Conservation (phyloP, 139 green algal species). For the Chlamydomonas urium region DNA sequence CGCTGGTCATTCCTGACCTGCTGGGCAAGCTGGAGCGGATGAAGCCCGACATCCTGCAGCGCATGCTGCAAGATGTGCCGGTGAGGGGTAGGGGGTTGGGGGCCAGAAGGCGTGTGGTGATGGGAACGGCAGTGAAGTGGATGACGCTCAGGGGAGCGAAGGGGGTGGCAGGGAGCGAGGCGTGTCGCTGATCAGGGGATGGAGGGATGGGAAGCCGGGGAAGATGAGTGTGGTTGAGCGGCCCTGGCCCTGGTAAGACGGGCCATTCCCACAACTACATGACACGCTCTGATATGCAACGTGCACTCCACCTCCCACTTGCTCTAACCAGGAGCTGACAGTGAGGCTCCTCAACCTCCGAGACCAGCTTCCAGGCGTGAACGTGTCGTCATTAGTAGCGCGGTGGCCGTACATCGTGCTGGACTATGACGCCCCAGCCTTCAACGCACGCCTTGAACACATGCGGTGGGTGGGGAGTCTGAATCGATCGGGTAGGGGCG, state of each 20-base stretch:
- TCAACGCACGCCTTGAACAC: background rate
- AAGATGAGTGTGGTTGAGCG: background rate
- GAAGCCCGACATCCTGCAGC: background rate
- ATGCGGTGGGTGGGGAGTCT: background rate
- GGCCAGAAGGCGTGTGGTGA: too few relatives aligned
- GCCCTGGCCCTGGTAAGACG: background rate
- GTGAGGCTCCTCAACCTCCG: slow-evolving; percentile 3
- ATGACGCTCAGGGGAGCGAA: too few relatives aligned
- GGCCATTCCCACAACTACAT: background rate
- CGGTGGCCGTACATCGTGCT: slow-evolving; percentile 7
- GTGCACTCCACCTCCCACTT: background rate
- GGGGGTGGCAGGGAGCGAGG: too few relatives aligned
- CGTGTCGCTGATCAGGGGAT: too few relatives aligned
- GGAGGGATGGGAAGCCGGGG: background rate
- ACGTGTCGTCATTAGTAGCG: slow-evolving; percentile 4
- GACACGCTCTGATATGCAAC: background rate
- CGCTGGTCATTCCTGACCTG: slow-evolving; percentile 4
- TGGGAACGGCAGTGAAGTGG: background rate
- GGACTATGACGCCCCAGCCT: too few relatives aligned
- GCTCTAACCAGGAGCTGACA: slow-evolving; percentile 1
- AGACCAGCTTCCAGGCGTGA: slow-evolving; percentile 13
- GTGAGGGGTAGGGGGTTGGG: too few relatives aligned
- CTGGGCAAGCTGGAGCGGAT: background rate
- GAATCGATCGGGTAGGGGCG: background rate
- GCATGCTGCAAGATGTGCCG: background rate